These are phyloP conservation scores for Cenchrus americanus DNA, from an alignment of 176 grass and related monocot species.

Conservation along the genomic window DNA sequence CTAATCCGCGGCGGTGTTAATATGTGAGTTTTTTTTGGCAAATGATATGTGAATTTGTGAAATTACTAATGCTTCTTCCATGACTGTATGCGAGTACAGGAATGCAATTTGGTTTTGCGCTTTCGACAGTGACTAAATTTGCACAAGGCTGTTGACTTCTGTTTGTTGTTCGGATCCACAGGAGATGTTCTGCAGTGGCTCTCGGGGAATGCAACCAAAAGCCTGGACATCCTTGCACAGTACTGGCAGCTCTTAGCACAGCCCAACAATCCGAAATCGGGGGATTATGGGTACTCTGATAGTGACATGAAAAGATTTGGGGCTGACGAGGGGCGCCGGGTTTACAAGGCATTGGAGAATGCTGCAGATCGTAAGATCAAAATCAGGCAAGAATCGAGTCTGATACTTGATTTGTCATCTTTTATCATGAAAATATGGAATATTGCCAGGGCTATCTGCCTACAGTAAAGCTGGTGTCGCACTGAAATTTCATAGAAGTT, in stretches of 20 bases:
- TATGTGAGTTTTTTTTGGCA: background rate
- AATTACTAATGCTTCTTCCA: background rate
- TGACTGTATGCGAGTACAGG: background rate
- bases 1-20: background rate
- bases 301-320: slow-evolving; percentile 85
- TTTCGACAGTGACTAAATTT: background rate
- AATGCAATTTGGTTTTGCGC: slow-evolving; percentile 20
- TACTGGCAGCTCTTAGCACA: slow-evolving; percentile 84
- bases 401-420: background rate
- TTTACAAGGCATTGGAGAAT: slow-evolving; percentile 69
- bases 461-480: background rate
- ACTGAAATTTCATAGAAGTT: background rate
- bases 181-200: slow-evolving; percentile 88
- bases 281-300: slow-evolving; percentile 76
- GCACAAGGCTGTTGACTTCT: background rate
- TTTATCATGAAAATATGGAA: background rate
- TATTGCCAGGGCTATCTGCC: background rate
- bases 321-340: slow-evolving; percentile 53
- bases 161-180: slow-evolving; percentile 25
- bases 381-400: slow-evolving; percentile 56
- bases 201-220: slow-evolving; percentile 77
- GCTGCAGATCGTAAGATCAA: slow-evolving; percentile 75
- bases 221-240: slow-evolving; percentile 76
- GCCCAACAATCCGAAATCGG: slow-evolving; percentile 65
- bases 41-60: background rate